phyloP scores from a whole-genome alignment of 1,139 yeast species.

The Hyphopichia buzzinii region DNA sequence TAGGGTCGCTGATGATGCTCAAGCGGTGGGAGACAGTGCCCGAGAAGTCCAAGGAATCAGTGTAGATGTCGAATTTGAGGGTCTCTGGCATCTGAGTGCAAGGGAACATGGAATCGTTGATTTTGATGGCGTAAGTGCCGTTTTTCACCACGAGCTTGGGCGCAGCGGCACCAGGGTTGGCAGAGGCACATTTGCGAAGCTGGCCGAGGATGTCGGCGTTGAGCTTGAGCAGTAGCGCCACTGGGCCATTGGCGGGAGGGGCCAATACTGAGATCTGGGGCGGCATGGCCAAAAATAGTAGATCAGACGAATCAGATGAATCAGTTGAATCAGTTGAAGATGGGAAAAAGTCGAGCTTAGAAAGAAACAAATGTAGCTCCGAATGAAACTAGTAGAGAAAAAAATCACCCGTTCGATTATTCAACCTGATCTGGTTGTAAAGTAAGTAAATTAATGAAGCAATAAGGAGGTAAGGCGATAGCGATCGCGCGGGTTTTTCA shows the following conservation, averaged over 20 bases:
- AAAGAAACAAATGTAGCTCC: no score
- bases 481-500: background rate
- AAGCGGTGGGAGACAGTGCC: conserved; percentile 35
- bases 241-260: conserved; percentile 9
- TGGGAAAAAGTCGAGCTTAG: no score
- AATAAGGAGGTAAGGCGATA: background rate
- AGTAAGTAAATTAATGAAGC: background rate
- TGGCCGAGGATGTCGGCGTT: conserved; percentile 24
- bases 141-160: conserved; percentile 38
- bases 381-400: no score
- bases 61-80: conserved; percentile 36
- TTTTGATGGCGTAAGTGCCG: conserved; percentile 33
- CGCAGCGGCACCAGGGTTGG: conserved; percentile 12
- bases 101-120: conserved; percentile 29
- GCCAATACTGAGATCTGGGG: background rate
- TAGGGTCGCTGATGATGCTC: conserved; percentile 31
- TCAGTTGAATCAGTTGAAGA: no score
- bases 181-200: conserved; percentile 14
- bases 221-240: conserved; percentile 27
- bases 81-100: conserved; percentile 36
- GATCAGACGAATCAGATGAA: no score
- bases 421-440: no score
- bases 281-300: no score
- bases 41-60: conserved; percentile 16
- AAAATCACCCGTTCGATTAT: no score